These are phyloP conservation scores for Candida ortonii DNA, from an alignment of 805 yeast species.

Conservation along the genomic window DNA sequence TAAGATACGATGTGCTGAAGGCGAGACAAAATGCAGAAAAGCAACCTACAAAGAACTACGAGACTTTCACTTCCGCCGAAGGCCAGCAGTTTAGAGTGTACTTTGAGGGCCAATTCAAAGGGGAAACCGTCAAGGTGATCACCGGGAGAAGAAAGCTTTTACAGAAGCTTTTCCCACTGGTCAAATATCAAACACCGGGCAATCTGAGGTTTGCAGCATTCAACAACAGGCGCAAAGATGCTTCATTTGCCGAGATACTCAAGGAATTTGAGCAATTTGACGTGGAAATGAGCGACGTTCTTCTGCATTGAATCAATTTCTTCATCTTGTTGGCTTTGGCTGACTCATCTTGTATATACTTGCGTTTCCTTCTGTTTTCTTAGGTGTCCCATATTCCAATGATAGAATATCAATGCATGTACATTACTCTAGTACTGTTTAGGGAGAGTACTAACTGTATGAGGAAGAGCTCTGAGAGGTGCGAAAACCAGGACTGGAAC, in stretches of 20 bases:
- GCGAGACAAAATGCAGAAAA: slow-evolving; percentile 39
- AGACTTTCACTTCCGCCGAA: slow-evolving; percentile 31
- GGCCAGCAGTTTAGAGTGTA: slow-evolving; percentile 41
- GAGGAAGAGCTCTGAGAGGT: too few relatives aligned
- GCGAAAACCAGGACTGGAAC: too few relatives aligned
- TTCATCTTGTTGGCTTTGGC: too few relatives aligned
- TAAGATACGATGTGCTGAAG: slow-evolving; percentile 71
- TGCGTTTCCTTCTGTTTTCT: too few relatives aligned
- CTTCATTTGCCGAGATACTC: slow-evolving; percentile 48
- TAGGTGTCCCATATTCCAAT: too few relatives aligned
- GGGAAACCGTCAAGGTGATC: slow-evolving; percentile 45
- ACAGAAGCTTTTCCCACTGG: slow-evolving; percentile 50
- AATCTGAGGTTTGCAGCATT: slow-evolving; percentile 47
- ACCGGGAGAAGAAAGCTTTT: slow-evolving; percentile 68
- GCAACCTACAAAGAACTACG: slow-evolving; percentile 34
- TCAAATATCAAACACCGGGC: slow-evolving; percentile 40
- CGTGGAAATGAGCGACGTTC: slow-evolving; percentile 34
- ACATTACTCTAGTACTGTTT: too few relatives aligned
- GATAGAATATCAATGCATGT: too few relatives aligned
- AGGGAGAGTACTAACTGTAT: too few relatives aligned
- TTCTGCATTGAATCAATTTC: slow-evolving; percentile 13
- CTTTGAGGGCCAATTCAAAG: slow-evolving; percentile 42
- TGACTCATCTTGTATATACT: too few relatives aligned
- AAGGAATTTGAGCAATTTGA: slow-evolving; percentile 44
- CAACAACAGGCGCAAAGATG: slow-evolving; percentile 40